A percentile compares a stretch with the other conserved stretches of the same genome.
These are phyloP conservation scores for Backusella australiensis DNA, from an alignment of 192 early-diverging fungal species.

Conservation along the genomic window DNA sequence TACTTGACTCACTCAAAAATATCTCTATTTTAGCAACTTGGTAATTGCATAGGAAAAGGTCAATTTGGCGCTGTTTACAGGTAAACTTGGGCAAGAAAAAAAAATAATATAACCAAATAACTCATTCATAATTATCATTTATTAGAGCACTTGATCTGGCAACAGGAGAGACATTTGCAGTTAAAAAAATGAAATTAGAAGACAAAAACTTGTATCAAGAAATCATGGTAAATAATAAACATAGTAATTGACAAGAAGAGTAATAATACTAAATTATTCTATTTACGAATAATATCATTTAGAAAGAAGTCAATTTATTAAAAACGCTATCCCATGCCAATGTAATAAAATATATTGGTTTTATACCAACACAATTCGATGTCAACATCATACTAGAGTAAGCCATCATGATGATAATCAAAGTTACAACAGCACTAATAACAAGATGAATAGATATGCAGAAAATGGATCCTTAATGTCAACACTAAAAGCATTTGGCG, in stretches of 20 bases:
- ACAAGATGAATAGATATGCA: constrained; percentile 44
- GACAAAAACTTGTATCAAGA: constrained; percentile 65
- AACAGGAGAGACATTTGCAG: constrained; percentile 80
- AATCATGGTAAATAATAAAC: constrained; percentile 53
- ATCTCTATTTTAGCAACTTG: constrained; percentile 57
- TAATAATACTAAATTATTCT: neutral
- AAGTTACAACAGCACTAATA: too few species aligned
- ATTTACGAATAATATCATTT: neutral
- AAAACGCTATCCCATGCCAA: constrained; percentile 79
- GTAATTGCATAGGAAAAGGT: constrained; percentile 85
- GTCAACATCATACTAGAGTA: constrained; percentile 85
- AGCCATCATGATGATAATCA: neutral
- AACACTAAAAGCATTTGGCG: constrained; percentile 85
- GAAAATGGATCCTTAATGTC: constrained; percentile 94
- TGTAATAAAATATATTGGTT: constrained; percentile 83
- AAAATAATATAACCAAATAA: neutral
- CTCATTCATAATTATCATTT: neutral
- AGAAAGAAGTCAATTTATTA: constrained; percentile 80
- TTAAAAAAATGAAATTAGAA: constrained; percentile 81
- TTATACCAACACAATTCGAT: constrained; percentile 65
- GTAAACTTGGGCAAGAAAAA: constrained; percentile 23
- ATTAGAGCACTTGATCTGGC: constrained; percentile 70
- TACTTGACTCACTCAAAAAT: neutral
- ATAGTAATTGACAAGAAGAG: neutral
- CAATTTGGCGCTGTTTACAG: constrained; percentile 88